Conservation (phyloP, 23 red algal genomes). For the Gracilaria domingensis region DNA sequence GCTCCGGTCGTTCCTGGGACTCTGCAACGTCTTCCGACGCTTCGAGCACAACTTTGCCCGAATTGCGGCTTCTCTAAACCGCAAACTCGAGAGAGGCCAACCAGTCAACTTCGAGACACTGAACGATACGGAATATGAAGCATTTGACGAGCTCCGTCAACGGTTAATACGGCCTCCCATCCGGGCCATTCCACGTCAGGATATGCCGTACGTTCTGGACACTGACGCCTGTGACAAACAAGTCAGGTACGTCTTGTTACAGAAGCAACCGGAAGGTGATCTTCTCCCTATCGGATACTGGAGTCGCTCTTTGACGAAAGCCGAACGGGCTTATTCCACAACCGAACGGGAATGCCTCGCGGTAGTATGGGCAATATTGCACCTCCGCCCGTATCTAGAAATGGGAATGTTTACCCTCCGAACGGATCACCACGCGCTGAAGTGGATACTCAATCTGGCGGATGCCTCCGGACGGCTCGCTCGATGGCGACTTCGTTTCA, state of each 20-base stretch:
- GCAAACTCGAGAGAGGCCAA: neutral
- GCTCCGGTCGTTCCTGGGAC: slow-evolving; percentile 30
- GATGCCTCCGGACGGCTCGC: slow-evolving; percentile 6
- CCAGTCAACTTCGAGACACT: neutral
- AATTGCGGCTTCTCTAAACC: slow-evolving; percentile 12
- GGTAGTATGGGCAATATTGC: slow-evolving; percentile 40
- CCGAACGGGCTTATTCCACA: slow-evolving; percentile 16
- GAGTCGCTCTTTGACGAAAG: neutral
- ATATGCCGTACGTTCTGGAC: slow-evolving; percentile 4
- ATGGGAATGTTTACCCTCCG: neutral
- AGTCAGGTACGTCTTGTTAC: neutral
- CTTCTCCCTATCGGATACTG: slow-evolving; percentile 28
- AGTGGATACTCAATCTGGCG: slow-evolving; percentile 32
- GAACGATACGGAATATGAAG: neutral
- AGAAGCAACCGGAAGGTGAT: slow-evolving; percentile 36
- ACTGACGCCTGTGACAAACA: too few species aligned
- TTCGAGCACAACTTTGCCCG: slow-evolving; percentile 25
- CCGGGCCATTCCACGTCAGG: neutral
- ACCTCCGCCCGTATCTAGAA: slow-evolving; percentile 35
- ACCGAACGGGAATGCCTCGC: slow-evolving; percentile 20
- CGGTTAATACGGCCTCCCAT: slow-evolving; percentile 11
- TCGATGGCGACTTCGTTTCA: slow-evolving; percentile 31
- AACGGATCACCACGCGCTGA: slow-evolving; percentile 19
- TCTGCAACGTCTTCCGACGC: slow-evolving; percentile 35
- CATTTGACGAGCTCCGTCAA: neutral